Base-by-base conservation (phyloP, 2,329 filamentous ascomycete genomes). In the Colletotrichum phormii region DNA sequence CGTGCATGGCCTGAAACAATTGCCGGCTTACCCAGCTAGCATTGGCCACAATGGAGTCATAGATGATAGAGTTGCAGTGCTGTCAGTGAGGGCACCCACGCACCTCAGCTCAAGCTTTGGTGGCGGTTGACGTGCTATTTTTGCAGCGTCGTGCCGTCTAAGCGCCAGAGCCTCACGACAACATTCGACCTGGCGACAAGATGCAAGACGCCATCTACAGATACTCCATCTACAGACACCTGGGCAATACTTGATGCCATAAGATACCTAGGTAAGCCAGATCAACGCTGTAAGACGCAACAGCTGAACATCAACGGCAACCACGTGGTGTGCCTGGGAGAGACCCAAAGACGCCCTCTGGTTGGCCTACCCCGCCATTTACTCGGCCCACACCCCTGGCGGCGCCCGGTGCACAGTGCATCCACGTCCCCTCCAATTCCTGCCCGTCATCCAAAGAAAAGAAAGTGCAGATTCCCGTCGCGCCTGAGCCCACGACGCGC, bases 331-430 rank as follows among this genome's bases (percentile, higher is more conserved):
- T 71, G 55, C 67, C 61, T 64, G 61, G 54, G 37, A 71, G 49
- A 42, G 37, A 42, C 37, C 13, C 6, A 42, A 42, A 13, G 15
- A 51, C 71, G 61, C 49, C 60, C 60, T 61, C 54, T 71, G 71
- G 71, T 73, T 71, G 60, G 71, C 46, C 55, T 73, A 73, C 71
- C 71, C 71, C 71, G 71, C 71, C 66, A 73, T 73, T 73, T 73
- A 73, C 71, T 73, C 54, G 49, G 68, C 59, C 67, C 71, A 73
- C 70, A 69, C 71, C 71, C 71, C 66, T 61, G 66, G 24, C 66
- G 70, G 46, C 54, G 31, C 33, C 46, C 29, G 51, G 60, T 29
- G 67, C 71, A 73, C 71, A 73, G 71, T 73, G 66, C 71, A 72
- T 69, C 59, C 53, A 71, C 24, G 60, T 70, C 66, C 70, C 70